These are phyloP conservation scores for Gorgonomyces haynaldii DNA, from an alignment of 192 early-diverging fungal genomes.

Conservation along the genomic window DNA sequence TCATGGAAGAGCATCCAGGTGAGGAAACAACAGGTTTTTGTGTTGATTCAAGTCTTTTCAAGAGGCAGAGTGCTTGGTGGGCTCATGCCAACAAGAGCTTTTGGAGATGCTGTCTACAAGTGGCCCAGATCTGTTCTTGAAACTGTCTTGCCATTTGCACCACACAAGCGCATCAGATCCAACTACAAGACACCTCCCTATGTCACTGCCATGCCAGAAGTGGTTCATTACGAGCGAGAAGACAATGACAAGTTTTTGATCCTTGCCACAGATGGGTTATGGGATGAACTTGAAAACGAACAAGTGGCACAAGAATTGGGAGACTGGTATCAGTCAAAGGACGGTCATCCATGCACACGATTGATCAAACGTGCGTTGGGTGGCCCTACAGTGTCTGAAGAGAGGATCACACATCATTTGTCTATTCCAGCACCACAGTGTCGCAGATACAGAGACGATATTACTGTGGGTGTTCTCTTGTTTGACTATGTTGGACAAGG, in stretches of 20 bases:
- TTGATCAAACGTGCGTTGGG: slow-evolving; percentile 35
- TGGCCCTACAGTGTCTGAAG: slow-evolving; percentile 3
- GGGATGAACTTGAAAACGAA: slow-evolving; percentile 22
- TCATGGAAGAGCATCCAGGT: slow-evolving; percentile 42
- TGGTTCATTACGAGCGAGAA: slow-evolving; percentile 23
- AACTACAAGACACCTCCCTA: slow-evolving; percentile 38
- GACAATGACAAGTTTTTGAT: slow-evolving; percentile 29
- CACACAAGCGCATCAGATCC: slow-evolving; percentile 7
- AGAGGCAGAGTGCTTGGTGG: slow-evolving; percentile 38
- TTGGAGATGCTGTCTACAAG: slow-evolving; percentile 41
- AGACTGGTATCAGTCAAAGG: slow-evolving; percentile 13
- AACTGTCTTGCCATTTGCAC: slow-evolving; percentile 9
- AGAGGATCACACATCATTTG: slow-evolving; percentile 17
- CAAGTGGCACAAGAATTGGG: slow-evolving; percentile 21
- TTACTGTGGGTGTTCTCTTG: slow-evolving; percentile 37
- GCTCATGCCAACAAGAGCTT: slow-evolving; percentile 40
- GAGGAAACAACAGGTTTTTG: slow-evolving; percentile 32
- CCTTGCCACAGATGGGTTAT: slow-evolving; percentile 36
- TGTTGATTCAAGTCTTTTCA: too few species aligned
- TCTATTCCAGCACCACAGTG: slow-evolving; percentile 29
- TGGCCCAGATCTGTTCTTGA: slow-evolving; percentile 22
- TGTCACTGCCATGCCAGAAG: slow-evolving; percentile 35
- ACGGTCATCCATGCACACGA: slow-evolving; percentile 30
- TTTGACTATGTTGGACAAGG: slow-evolving; percentile 8
- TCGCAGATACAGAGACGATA: slow-evolving; percentile 35